A percentile compares a stretch with the other conserved stretches of the same genome.
phyloP scores from a whole-genome alignment of 2,329 filamentous ascomycete genomes.

The Dactylellina leptospora region DNA sequence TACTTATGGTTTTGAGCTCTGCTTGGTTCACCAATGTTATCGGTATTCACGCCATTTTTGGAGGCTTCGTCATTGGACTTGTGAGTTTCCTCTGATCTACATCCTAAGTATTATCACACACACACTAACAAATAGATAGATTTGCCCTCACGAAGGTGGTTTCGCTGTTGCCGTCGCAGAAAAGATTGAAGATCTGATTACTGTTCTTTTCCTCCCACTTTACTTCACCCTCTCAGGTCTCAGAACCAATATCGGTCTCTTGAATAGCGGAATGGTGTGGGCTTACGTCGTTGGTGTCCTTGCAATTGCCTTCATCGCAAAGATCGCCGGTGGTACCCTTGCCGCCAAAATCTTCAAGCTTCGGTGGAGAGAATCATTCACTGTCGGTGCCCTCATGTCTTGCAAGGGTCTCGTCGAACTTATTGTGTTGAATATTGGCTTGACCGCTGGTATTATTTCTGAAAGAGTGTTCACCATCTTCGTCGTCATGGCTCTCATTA shows the following conservation, averaged over 20 bases:
- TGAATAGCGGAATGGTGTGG: slow-evolving; percentile 85
- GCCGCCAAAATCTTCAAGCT: slow-evolving; percentile 79
- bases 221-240: slow-evolving; percentile 94
- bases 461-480: slow-evolving; percentile 89
- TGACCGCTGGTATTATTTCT: slow-evolving; percentile 83
- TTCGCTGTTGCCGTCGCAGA: slow-evolving; percentile 91
- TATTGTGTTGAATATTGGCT: slow-evolving; percentile 89
- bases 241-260: slow-evolving; percentile 83
- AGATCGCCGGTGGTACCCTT: slow-evolving; percentile 81
- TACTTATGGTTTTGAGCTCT: slow-evolving; percentile 79
- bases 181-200: slow-evolving; percentile 91
- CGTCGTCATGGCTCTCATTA: slow-evolving; percentile 89
- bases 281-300: slow-evolving; percentile 87
- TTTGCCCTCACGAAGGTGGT: slow-evolving; percentile 87
- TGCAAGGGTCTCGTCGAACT: slow-evolving; percentile 95
- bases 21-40: slow-evolving; percentile 91
- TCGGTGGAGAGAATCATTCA: slow-evolving; percentile 87
- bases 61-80: slow-evolving; percentile 85
- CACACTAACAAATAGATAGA: slow-evolving; percentile 60
- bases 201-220: slow-evolving; percentile 82
- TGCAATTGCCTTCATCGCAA: slow-evolving; percentile 80
- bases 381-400: slow-evolving; percentile 91
- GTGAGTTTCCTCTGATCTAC: slow-evolving; percentile 8
- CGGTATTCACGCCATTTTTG: slow-evolving; percentile 93
- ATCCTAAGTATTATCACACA: too few relatives aligned